Evolutionary conservation across 805 yeast genomes (phyloP).

Genomic region (Schizosaccharomyces octosporus): DNA sequence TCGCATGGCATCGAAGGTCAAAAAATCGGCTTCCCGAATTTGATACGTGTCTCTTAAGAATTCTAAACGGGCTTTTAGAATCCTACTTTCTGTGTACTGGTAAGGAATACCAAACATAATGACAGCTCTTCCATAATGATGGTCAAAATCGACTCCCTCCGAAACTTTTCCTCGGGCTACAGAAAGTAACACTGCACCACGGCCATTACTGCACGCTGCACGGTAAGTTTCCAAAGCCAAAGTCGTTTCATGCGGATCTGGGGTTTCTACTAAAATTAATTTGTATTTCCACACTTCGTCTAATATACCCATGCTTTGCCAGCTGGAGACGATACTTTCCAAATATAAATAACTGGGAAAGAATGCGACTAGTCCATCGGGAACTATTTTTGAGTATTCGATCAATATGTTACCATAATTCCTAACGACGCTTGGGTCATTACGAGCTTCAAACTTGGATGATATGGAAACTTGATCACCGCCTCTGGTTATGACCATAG

Average conservation of each 20-base stretch:
- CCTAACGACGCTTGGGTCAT: slow-evolving; percentile 92
- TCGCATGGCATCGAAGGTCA: slow-evolving; percentile 97
- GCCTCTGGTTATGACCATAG: slow-evolving; percentile 89
- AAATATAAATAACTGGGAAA: slow-evolving; percentile 90
- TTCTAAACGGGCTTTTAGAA: slow-evolving; percentile 65
- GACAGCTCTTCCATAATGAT: slow-evolving; percentile 92
- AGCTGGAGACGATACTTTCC: slow-evolving; percentile 94
- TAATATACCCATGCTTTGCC: slow-evolving; percentile 95
- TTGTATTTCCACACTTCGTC: slow-evolving; percentile 98
- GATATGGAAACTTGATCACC: slow-evolving; percentile 94
- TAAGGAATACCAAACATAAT: slow-evolving; percentile 94
- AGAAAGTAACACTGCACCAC: slow-evolving; percentile 87
- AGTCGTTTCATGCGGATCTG: slow-evolving; percentile 96
- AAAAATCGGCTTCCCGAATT: slow-evolving; percentile 76
- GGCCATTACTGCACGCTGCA: slow-evolving; percentile 87
- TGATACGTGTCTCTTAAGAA: slow-evolving; percentile 80
- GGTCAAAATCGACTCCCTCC: slow-evolving; percentile 97
- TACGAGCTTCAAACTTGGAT: slow-evolving; percentile 85
- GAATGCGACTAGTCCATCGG: slow-evolving; percentile 94
- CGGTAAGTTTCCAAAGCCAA: slow-evolving; percentile 85
- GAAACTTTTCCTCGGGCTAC: slow-evolving; percentile 98
- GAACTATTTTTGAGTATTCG: slow-evolving; percentile 84
- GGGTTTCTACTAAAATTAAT: slow-evolving; percentile 84
- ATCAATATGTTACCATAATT: slow-evolving; percentile 82
- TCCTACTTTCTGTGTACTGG: slow-evolving; percentile 93